A percentile compares a stretch with the other conserved stretches of the same genome.
These are phyloP conservation scores for Lathyrus sativus DNA, from an alignment of 306 rosid species.

Conservation along the genomic window DNA sequence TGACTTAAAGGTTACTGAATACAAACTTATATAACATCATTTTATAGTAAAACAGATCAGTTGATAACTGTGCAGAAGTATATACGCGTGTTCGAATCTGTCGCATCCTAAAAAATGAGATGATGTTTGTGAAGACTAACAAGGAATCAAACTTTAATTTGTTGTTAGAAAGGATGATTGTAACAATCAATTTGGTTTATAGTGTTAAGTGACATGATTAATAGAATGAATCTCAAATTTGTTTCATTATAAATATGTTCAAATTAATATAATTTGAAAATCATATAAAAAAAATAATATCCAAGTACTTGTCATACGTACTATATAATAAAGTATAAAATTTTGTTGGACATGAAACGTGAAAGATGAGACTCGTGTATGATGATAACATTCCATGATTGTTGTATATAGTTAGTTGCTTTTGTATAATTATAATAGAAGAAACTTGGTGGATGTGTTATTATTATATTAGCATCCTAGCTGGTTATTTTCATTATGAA, in stretches of 20 bases:
- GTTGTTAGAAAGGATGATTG: conserved; percentile 46
- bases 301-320: conserved; percentile 44
- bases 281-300: conserved; percentile 36
- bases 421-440: conserved; percentile 40
- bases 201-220: conserved; percentile 32
- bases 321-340: conserved; percentile 41
- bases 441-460: conserved; percentile 37
- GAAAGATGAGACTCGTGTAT: conserved; percentile 57
- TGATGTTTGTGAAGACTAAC: conserved; percentile 42
- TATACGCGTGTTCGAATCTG: too few relatives aligned
- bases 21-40: too few relatives aligned
- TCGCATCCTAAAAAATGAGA: too few relatives aligned
- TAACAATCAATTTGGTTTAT: conserved; percentile 31
- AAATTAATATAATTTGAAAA: conserved; percentile 38
- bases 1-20: too few relatives aligned
- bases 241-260: conserved; percentile 31
- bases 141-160: conserved; percentile 36
- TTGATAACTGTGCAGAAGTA: too few relatives aligned
- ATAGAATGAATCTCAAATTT: conserved; percentile 42
- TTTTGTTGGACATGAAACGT: conserved; percentile 43
- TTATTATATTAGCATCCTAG: conserved; percentile 44
- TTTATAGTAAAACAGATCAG: too few relatives aligned
- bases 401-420: conserved; percentile 40
- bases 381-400: conserved; percentile 53
- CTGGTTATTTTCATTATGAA: conserved; percentile 44